phyloP scores from a whole-genome alignment of 306 rosid species.

The Oxytropis ochrocephala region DNA sequence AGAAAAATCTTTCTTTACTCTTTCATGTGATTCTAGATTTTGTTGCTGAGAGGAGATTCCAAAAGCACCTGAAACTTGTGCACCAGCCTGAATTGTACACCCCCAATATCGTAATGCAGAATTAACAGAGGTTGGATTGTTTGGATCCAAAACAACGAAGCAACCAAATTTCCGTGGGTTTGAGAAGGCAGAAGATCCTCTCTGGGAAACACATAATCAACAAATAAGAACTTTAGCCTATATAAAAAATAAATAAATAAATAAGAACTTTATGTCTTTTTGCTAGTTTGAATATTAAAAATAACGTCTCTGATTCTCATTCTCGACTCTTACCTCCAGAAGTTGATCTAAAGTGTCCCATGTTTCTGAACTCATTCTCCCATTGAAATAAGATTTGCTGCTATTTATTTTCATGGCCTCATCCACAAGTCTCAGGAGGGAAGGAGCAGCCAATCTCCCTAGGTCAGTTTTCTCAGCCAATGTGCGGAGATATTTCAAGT shows the following conservation, averaged over 20 bases:
- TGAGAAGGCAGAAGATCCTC: slow-evolving; percentile 70
- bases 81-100: slow-evolving; percentile 84
- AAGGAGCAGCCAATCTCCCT: slow-evolving; percentile 92
- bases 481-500: slow-evolving; percentile 67
- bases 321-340: slow-evolving; percentile 55
- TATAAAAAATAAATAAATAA: slow-evolving; percentile 15
- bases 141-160: slow-evolving; percentile 77
- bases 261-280: slow-evolving; percentile 12
- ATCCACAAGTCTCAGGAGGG: slow-evolving; percentile 79
- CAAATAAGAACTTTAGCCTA: slow-evolving; percentile 20
- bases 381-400: slow-evolving; percentile 39
- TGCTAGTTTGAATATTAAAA: neutral
- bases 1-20: slow-evolving; percentile 40
- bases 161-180: slow-evolving; percentile 65
- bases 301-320: neutral
- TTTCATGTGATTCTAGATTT: slow-evolving; percentile 38
- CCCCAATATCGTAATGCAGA: slow-evolving; percentile 96
- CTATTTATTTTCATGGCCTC: slow-evolving; percentile 65
- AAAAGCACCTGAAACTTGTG: slow-evolving; percentile 74
- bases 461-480: slow-evolving; percentile 85
- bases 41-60: slow-evolving; percentile 36
- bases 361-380: slow-evolving; percentile 62
- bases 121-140: slow-evolving; percentile 48
- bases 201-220: slow-evolving; percentile 39
- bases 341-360: slow-evolving; percentile 71